These are phyloP conservation scores for Vigna trinervia DNA, from an alignment of 306 rosid genomes.

Conservation along the genomic window DNA sequence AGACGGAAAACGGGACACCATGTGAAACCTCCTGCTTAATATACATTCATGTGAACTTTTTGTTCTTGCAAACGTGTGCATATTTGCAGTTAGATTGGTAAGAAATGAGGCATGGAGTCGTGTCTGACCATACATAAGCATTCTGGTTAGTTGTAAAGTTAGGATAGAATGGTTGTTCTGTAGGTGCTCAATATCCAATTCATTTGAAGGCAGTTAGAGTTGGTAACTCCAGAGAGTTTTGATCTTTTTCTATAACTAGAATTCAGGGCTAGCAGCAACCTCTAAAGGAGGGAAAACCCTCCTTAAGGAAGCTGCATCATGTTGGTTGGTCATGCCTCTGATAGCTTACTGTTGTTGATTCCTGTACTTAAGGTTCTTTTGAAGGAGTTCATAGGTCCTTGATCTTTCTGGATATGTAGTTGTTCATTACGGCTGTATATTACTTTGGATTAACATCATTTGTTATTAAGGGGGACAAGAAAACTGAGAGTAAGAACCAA, in stretches of 20 bases:
- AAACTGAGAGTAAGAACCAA: conserved; percentile 40
- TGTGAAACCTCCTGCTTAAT: conserved; percentile 57
- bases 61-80: conserved; percentile 45
- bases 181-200: conserved; percentile 52
- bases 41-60: conserved; percentile 41
- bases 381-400: conserved; percentile 38
- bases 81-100: conserved; percentile 49
- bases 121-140: conserved; percentile 44
- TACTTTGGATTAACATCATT: conserved; percentile 47
- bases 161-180: conserved; percentile 54
- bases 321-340: conserved; percentile 45
- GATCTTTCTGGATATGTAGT: conserved; percentile 40
- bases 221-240: conserved; percentile 43
- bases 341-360: conserved; percentile 43
- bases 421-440: conserved; percentile 50
- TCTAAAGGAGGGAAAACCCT: conserved; percentile 48
- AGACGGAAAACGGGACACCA: conserved; percentile 92
- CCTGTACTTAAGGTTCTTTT: conserved; percentile 40
- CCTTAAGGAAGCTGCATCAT: conserved; percentile 39
- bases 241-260: conserved; percentile 44
- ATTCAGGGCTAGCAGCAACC: conserved; percentile 37
- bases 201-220: conserved; percentile 45
- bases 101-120: conserved; percentile 44
- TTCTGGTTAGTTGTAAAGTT: conserved; percentile 58
- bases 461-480: conserved; percentile 29